A percentile compares a stretch with the other conserved stretches of the same genome.
Conservation (phyloP, 495 filamentous ascomycete species). For the Hypoxylon fuscum region DNA sequence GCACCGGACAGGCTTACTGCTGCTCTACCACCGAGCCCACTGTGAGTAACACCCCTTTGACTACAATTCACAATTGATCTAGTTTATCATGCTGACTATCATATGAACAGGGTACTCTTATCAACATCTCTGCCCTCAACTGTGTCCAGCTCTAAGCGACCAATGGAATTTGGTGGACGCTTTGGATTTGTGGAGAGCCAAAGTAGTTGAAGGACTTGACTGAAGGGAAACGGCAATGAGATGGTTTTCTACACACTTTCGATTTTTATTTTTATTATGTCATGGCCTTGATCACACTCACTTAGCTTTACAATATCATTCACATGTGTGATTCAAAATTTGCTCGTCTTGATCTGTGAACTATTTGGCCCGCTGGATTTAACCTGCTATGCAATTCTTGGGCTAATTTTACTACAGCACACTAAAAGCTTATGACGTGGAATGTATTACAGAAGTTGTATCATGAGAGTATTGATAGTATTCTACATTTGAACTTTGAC, state of each 20-base stretch:
- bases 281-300: conserved; percentile 40
- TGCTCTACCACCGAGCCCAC: conserved; percentile 1
- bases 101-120: conserved; percentile 12
- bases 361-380: neutral
- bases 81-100: neutral
- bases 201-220: neutral
- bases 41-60: conserved; percentile 15
- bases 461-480: too few relatives aligned
- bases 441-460: too few relatives aligned
- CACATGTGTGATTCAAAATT: conserved; percentile 8
- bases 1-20: conserved; percentile 32
- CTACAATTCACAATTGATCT: neutral
- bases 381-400: too few relatives aligned
- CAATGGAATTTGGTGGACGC: neutral
- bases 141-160: conserved; percentile 18
- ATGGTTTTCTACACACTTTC: neutral
- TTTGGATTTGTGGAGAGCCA: neutral
- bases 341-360: neutral
- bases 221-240: conserved; percentile 16
- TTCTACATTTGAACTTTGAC: too few relatives aligned
- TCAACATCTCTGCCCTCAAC: conserved; percentile 32
- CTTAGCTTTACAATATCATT: conserved; percentile 27
- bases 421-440: too few relatives aligned
- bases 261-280: conserved; percentile 23
- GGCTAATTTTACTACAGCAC: too few relatives aligned